Evolutionary conservation across 1,139 yeast species (phyloP), one percentile per base, ranked within the genome.

Genomic region (Ashbya aceris): DNA sequence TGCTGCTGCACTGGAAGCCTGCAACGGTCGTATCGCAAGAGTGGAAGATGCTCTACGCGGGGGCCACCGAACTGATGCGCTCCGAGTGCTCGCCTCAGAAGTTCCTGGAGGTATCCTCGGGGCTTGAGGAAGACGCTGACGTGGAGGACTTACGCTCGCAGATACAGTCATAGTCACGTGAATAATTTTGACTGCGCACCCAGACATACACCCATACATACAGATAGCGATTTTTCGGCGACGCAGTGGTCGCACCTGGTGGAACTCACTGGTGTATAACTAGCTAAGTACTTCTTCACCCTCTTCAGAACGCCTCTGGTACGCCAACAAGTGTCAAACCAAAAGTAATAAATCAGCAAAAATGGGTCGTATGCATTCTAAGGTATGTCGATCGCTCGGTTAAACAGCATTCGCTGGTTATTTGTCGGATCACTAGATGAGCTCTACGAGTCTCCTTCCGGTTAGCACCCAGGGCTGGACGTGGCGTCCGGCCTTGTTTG

Each of bases 21-120:
- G 81, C 80, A 23, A 84, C 95, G 0, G 73, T 87, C 13, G 64
- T 60, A 2, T 81, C 83, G 12, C 91, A 80, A 58, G 84, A 80
- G 43, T 69, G 74, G 57, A 76, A 82, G 58, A 87, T 87, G 96
- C 65, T 84, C 39, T 87, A 84, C 55, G 96, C 96, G 1, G 95
- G 93, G 2, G 94, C 95, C 1, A 75, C 84, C 26, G 96, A 87
- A 56, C 65, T 80, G 52, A 73, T 87, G 48, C 71, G 91, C 58
- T 79, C 75, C 42, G 80, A 80, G 54, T 84, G 94, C 12, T 89
- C 91, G 10, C 55, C 62, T 14, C 57, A 55, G 37, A 60, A 54
- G 41, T 46, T 56, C 12, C 47, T 61, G n/a, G 65, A 61, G 35
- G 60, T 60, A 8, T 46, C 58, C 8, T 51, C 58, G 3, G 61